Conservation (phyloP, 208 protist species). For the Phytomonas serpens region DNA sequence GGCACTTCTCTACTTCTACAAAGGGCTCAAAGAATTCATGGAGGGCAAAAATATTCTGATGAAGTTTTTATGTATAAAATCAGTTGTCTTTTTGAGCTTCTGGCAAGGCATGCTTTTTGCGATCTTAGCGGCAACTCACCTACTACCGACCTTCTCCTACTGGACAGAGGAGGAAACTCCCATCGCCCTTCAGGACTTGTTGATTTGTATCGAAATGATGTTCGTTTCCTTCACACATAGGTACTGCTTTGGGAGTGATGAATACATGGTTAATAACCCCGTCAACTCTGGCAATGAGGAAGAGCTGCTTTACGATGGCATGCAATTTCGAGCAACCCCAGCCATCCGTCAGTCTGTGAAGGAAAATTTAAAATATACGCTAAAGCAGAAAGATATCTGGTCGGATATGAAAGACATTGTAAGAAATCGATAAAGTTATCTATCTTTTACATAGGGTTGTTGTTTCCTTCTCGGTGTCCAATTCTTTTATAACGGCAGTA, state of each 20-base stretch:
- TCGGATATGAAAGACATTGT: slow-evolving; percentile 69
- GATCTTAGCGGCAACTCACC: slow-evolving; percentile 48
- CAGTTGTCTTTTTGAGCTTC: slow-evolving; percentile 90
- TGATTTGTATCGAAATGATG: slow-evolving; percentile 92
- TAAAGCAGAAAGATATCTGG: slow-evolving; percentile 78
- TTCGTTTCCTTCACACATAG: slow-evolving; percentile 84
- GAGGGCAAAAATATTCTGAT: slow-evolving; percentile 81
- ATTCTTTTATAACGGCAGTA: background rate
- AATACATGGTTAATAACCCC: slow-evolving; percentile 34
- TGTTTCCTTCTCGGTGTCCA: background rate
- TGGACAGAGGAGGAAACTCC: slow-evolving; percentile 66
- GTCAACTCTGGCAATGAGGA: slow-evolving; percentile 23
- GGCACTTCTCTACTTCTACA: slow-evolving; percentile 89
- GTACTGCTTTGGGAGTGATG: slow-evolving; percentile 87
- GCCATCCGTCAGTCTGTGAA: slow-evolving; percentile 65
- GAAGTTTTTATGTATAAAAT: slow-evolving; percentile 91
- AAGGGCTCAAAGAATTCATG: slow-evolving; percentile 78
- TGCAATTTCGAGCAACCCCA: slow-evolving; percentile 37
- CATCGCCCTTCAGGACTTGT: slow-evolving; percentile 70
- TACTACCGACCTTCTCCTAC: slow-evolving; percentile 67
- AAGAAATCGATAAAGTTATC: slow-evolving; percentile 33
- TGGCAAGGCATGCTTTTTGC: slow-evolving; percentile 89
- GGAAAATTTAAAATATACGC: slow-evolving; percentile 78
- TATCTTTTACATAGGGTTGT: slow-evolving; percentile 4
- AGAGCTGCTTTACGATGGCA: slow-evolving; percentile 15